Evolutionary conservation across 345 rosid genomes (phyloP).

Genomic region (Gossypium anomalum): DNA sequence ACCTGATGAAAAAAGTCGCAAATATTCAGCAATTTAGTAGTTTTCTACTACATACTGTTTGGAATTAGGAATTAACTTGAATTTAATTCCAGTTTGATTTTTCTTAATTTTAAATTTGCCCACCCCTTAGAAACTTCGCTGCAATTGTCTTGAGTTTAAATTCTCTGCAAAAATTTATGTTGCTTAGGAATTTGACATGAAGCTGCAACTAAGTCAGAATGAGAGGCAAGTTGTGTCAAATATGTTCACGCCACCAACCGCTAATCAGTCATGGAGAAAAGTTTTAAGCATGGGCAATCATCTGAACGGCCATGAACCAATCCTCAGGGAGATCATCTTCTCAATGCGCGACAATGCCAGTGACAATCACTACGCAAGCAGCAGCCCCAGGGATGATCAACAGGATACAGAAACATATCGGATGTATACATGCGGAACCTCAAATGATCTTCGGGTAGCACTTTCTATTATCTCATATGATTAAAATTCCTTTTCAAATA

Average conservation of each 20-base stretch:
- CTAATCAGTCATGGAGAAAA: slow-evolving; percentile 95
- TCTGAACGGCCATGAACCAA: slow-evolving; percentile 92
- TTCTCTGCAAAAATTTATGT: slow-evolving; percentile 13
- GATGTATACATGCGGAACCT: slow-evolving; percentile 84
- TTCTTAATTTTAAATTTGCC: neutral
- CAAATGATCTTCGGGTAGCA: slow-evolving; percentile 90
- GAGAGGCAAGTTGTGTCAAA: slow-evolving; percentile 64
- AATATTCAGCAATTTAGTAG: neutral
- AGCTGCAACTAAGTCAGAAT: slow-evolving; percentile 42
- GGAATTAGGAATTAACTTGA: neutral
- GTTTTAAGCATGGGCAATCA: slow-evolving; percentile 96
- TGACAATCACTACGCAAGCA: slow-evolving; percentile 53
- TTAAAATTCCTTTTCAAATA: slow-evolving; percentile 24
- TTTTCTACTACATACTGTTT: neutral
- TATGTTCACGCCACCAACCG: slow-evolving; percentile 67
- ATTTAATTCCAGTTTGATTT: neutral
- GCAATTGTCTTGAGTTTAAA: slow-evolving; percentile 7
- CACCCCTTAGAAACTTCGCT: neutral
- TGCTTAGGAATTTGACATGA: slow-evolving; percentile 56
- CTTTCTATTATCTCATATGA: slow-evolving; percentile 83
- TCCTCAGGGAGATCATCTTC: slow-evolving; percentile 72
- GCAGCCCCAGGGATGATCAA: slow-evolving; percentile 28
- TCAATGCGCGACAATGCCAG: slow-evolving; percentile 47
- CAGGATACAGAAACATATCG: slow-evolving; percentile 77
- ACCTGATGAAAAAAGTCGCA: neutral